Evolutionary conservation across 1,139 yeast species (phyloP).

Genomic region (Sugiyamaella pinicola): DNA sequence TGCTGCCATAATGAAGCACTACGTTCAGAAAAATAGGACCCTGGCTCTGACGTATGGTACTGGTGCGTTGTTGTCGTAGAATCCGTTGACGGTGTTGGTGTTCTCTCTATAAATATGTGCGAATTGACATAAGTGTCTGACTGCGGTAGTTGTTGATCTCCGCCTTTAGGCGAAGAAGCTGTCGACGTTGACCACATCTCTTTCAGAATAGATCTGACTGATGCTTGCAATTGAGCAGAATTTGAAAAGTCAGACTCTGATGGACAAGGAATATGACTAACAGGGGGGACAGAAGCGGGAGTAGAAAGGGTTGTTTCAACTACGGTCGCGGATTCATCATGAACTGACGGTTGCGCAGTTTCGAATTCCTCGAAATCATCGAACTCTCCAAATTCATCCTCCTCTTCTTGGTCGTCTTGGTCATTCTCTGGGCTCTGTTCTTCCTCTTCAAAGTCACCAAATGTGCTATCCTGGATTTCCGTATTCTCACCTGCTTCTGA

Average conservation of each 20-base stretch:
- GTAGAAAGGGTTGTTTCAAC: constrained; percentile 3
- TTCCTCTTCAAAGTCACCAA: constrained; percentile 5
- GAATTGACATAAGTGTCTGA: too few relatives aligned
- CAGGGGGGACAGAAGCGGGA: neutral
- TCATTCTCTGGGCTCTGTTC: neutral
- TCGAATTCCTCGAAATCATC: constrained; percentile 34
- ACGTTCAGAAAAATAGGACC: constrained; percentile 36
- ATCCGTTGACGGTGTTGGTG: constrained; percentile 1
- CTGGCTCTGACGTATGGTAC: constrained; percentile 10
- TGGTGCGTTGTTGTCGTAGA: neutral
- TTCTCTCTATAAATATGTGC: constrained; percentile 1
- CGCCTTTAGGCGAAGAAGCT: constrained; percentile 12
- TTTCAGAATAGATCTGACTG: constrained; percentile 27
- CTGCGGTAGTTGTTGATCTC: neutral
- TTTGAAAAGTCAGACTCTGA: constrained; percentile 32
- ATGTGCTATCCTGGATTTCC: neutral
- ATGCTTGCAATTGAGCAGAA: constrained; percentile 34
- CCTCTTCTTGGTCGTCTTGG: neutral
- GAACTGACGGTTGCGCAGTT: constrained; percentile 36
- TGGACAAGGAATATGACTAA: constrained; percentile 18
- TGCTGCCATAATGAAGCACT: constrained; percentile 44
- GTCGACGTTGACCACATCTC: constrained; percentile 12
- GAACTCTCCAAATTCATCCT: constrained; percentile 26
- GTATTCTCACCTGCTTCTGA: neutral
- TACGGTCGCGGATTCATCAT: too few relatives aligned